Conservation (phyloP, 129 eudicot species). For the Escallonia rubra region DNA sequence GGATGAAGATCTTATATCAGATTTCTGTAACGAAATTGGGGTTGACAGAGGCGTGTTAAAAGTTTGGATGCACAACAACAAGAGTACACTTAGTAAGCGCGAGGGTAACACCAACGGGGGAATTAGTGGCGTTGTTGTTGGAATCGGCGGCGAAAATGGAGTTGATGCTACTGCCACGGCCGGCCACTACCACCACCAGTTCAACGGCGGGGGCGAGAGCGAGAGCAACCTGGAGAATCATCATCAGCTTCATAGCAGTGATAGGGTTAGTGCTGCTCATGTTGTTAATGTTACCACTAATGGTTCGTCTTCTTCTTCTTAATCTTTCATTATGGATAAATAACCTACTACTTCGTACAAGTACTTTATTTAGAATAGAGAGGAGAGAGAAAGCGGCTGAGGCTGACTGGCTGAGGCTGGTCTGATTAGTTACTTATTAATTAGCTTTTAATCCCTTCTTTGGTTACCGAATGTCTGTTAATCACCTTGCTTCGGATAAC, state of each 20-base stretch:
- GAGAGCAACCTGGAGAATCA: neutral
- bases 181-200: conserved; percentile 20
- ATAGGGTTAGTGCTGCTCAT: conserved; percentile 17
- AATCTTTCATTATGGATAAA: conserved; percentile 20
- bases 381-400: conserved; percentile 16
- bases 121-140: neutral
- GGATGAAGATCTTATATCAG: conserved; percentile 46
- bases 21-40: conserved; percentile 54
- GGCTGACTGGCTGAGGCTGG: conserved; percentile 33
- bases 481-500: conserved; percentile 29
- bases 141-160: neutral
- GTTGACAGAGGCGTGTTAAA: conserved; percentile 74
- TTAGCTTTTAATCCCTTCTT: conserved; percentile 17
- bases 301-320: conserved; percentile 71
- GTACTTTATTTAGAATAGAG: conserved; percentile 14
- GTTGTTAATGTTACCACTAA: conserved; percentile 42
- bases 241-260: conserved; percentile 19
- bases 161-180: neutral
- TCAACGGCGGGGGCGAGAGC: conserved; percentile 18
- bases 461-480: conserved; percentile 24
- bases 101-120: neutral
- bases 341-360: conserved; percentile 19
- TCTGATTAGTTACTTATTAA: too few species aligned
- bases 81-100: conserved; percentile 54
- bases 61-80: conserved; percentile 93